Conservation (phyloP, 805 yeast genomes). For the Zygosaccharomyces pseudorouxii region DNA sequence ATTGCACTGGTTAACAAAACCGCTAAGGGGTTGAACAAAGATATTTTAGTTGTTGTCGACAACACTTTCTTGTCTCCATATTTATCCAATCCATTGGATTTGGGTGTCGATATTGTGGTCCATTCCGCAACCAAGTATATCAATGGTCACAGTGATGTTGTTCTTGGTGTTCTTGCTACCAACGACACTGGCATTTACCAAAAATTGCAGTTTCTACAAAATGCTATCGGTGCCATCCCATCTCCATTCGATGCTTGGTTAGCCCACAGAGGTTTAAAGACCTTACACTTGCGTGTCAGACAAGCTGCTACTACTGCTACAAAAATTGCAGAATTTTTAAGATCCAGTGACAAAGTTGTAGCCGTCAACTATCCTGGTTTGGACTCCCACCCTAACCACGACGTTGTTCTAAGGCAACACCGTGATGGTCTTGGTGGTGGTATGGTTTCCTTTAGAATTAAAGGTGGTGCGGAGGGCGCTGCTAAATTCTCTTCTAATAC, state of each 20-base stretch:
- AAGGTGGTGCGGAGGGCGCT: conserved; percentile 77
- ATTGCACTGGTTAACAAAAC: conserved; percentile 56
- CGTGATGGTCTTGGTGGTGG: conserved; percentile 87
- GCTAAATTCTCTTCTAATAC: conserved; percentile 67
- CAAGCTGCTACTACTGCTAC: conserved; percentile 64
- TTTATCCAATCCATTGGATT: conserved; percentile 74
- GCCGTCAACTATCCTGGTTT: conserved; percentile 84
- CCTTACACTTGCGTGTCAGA: conserved; percentile 72
- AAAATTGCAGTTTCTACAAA: conserved; percentile 70
- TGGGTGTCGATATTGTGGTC: conserved; percentile 83
- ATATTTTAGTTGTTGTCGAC: conserved; percentile 68
- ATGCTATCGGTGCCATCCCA: conserved; percentile 85
- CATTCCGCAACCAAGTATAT: conserved; percentile 89
- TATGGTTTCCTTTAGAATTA: conserved; percentile 81
- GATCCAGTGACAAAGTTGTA: conserved; percentile 45
- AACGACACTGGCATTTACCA: conserved; percentile 57
- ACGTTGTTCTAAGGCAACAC: conserved; percentile 67
- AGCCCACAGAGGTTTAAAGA: conserved; percentile 87
- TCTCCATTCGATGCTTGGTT: conserved; percentile 90
- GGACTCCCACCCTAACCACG: conserved; percentile 56
- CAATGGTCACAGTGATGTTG: conserved; percentile 91
- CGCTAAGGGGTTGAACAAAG: conserved; percentile 49
- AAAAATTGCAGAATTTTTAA: conserved; percentile 62
- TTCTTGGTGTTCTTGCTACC: conserved; percentile 76
- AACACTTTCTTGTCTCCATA: conserved; percentile 87